Conservation (phyloP, 2,329 filamentous ascomycete species). For the Penicillium sp. region DNA sequence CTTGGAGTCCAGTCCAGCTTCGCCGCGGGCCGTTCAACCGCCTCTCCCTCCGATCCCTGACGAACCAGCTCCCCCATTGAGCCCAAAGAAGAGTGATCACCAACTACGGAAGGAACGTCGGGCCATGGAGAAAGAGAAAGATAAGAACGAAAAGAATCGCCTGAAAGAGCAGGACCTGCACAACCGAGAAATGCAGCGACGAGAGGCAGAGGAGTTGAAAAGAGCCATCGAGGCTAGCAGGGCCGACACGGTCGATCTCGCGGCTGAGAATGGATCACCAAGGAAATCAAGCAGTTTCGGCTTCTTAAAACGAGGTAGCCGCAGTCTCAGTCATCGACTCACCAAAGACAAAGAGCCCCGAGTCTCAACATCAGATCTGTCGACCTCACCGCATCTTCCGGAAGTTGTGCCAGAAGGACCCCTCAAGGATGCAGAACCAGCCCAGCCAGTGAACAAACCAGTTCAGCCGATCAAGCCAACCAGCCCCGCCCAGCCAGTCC, state of each 20-base stretch:
- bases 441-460: conserved; percentile 1
- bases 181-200: conserved; percentile 49
- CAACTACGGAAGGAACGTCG: conserved; percentile 63
- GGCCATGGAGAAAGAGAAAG: conserved; percentile 45
- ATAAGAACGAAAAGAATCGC: conserved; percentile 55
- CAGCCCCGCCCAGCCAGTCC: not conserved
- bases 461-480: not conserved
- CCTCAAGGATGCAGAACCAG: not conserved
- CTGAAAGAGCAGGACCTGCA: conserved; percentile 54
- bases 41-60: conserved; percentile 34
- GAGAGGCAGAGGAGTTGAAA: conserved; percentile 60
- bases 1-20: conserved; percentile 20
- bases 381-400: conserved; percentile 9
- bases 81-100: conserved; percentile 60
- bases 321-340: conserved; percentile 74
- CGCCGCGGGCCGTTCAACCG: conserved; percentile 12
- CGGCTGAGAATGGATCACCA: conserved; percentile 37
- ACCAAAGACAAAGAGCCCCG: conserved; percentile 39
- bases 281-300: conserved; percentile 51
- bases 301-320: conserved; percentile 68
- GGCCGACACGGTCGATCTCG: conserved; percentile 55
- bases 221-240: conserved; percentile 66
- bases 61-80: conserved; percentile 34
- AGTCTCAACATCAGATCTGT: conserved; percentile 27
- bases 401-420: conserved; percentile 20